A percentile compares a stretch with the other conserved stretches of the same genome.
Conservation (phyloP, 1,284 basidiomycete genomes). For the Cryptococcus sp. region DNA sequence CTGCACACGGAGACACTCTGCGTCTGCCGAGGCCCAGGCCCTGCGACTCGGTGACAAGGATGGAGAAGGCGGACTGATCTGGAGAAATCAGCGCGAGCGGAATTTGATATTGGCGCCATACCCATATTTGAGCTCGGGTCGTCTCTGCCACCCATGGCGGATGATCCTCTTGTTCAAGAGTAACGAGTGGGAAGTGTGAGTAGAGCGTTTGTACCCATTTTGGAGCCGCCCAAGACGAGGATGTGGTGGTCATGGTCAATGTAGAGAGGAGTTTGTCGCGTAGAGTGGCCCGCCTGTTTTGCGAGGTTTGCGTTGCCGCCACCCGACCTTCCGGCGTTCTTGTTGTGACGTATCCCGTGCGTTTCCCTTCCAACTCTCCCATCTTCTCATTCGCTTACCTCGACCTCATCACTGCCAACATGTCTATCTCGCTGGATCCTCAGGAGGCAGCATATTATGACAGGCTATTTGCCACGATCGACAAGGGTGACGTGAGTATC, state of each 20-base stretch:
- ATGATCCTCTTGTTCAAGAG: slow-evolving; percentile 39
- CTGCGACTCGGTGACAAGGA: slow-evolving; percentile 16
- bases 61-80: slow-evolving; percentile 11
- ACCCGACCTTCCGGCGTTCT: no score
- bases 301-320: no score
- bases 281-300: no score
- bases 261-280: neutral
- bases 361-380: no score
- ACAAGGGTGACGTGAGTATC: slow-evolving; percentile 34
- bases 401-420: neutral
- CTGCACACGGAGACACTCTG: slow-evolving; percentile 35
- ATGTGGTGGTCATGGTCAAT: neutral
- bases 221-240: slow-evolving; percentile 30
- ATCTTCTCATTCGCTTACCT: no score
- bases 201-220: slow-evolving; percentile 36
- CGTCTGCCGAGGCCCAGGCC: slow-evolving; percentile 30
- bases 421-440: slow-evolving; percentile 16
- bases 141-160: no score
- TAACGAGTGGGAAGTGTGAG: slow-evolving; percentile 41
- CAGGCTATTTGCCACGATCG: slow-evolving; percentile 38
- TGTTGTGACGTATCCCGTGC: no score
- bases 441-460: slow-evolving; percentile 45
- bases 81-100: no score
- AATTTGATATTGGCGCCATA: no score
- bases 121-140: no score